Base-by-base conservation (phyloP, 345 rosid genomes). In the Garcia nutans region DNA sequence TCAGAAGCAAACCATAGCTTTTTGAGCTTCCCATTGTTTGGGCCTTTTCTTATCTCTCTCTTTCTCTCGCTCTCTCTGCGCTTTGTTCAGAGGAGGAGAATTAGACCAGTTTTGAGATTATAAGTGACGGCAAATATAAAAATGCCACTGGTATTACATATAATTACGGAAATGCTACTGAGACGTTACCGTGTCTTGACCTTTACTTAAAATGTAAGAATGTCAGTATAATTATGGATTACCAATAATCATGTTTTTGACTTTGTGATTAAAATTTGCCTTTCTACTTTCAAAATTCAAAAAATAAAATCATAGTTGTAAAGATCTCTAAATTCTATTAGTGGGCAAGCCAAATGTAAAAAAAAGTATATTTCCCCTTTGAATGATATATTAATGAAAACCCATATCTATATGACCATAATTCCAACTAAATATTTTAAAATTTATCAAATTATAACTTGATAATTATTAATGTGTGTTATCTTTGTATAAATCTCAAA, bases 1-100 rank as follows among this genome's bases (percentile, higher is more conserved):
- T 71, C 15, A 82, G 55, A 62, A 88, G 64, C 23, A 80, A 11
- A 22, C 58, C 17, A 44, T 10, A 37, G 60, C 58, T 0, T 8
- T 73, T 78, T 28, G 81, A 68, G 79, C 45, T 69, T 69, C 81
- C 75, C 88, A 85, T 85, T 74, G 72, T 81, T 68, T 58, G 17
- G 47, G 8, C 15, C 6, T 78, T 1, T 63, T 37, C 6, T 0
- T 37, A 4, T 37, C 41, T 37, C 6, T 37, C 5, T 37, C 41
- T 37, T 5, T 33, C 1, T 33, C 37, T 54, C 8, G 24, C 20
- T 52, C 15, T 45, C 41, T 77, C 2, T 26, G 6, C 0, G 31
- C 11, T 2, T 9, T 17, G 6, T 8, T 10, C 23, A 33, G 47
- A 22, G 26, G 8, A 47, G 11, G 52, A 24, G 16, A 10, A 8